These are phyloP conservation scores for Schizopora paradoxa DNA, from an alignment of 1,284 basidiomycete genomes.

Conservation along the genomic window DNA sequence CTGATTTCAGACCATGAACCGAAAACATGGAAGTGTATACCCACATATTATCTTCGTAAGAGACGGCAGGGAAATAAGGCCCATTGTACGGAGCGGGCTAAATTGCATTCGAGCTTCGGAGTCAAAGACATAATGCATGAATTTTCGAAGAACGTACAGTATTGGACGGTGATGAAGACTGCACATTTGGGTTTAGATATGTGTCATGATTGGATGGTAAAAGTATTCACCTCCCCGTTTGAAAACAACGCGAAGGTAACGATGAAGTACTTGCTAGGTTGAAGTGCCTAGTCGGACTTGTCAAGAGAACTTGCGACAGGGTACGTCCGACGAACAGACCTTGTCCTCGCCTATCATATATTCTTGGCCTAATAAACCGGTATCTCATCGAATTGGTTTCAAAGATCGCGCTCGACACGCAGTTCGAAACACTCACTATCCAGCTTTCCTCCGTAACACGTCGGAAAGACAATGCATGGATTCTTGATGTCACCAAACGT, in stretches of 20 bases:
- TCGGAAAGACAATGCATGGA: conserved; percentile 36
- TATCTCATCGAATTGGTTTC: conserved; percentile 8
- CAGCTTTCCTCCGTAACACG: conserved; percentile 35
- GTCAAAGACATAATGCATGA: background rate
- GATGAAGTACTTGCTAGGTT: conserved; percentile 21
- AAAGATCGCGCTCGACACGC: background rate
- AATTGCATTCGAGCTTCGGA: background rate
- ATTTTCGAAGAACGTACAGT: conserved; percentile 21
- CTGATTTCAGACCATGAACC: background rate
- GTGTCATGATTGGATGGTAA: background rate
- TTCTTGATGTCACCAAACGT: conserved; percentile 32
- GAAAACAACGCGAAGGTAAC: conserved; percentile 22
- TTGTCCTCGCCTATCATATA: conserved; percentile 23
- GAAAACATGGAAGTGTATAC: background rate
- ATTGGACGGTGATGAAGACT: conserved; percentile 31
- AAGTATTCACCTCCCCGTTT: conserved; percentile 20
- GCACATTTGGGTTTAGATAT: background rate
- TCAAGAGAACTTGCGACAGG: background rate
- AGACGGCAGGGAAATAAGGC: conserved; percentile 29
- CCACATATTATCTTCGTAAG: conserved; percentile 29
- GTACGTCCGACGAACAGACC: conserved; percentile 1
- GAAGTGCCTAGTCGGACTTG: conserved; percentile 11
- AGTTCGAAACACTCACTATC: conserved; percentile 26
- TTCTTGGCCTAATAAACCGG: conserved; percentile 17
- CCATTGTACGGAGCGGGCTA: conserved; percentile 30